Percentiles rank a stretch among this genome's conserved stretches.
Evolutionary conservation across 78 protist species (phyloP).

Genomic region (Mantamonas sphyraenae): DNA sequence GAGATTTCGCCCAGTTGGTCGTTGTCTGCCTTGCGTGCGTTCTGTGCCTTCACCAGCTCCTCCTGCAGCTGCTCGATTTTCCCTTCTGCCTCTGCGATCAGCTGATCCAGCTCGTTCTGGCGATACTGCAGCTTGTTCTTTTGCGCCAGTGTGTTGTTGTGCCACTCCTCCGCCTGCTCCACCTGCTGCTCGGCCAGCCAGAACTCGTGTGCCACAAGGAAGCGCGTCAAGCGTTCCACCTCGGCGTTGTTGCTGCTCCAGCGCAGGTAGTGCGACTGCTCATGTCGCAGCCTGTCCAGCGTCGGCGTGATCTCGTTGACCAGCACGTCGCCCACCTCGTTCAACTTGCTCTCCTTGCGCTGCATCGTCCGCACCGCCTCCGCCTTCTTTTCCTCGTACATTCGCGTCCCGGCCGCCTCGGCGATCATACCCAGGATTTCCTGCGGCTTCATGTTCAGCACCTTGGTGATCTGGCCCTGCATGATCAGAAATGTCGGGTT

Average conservation of each 20-base stretch:
- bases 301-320: conserved; percentile 88
- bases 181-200: not conserved
- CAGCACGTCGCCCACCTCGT: conserved; percentile 63
- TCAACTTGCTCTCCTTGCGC: conserved; percentile 85
- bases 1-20: conserved; percentile 25
- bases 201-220: conserved; percentile 63
- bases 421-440: conserved; percentile 94
- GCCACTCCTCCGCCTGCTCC: conserved; percentile 3
- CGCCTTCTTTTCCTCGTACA: conserved; percentile 89
- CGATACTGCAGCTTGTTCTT: not conserved
- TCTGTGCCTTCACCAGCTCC: conserved; percentile 9
- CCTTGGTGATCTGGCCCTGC: conserved; percentile 98
- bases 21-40: too few species aligned
- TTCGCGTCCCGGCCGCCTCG: conserved; percentile 98
- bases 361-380: conserved; percentile 71
- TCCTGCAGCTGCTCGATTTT: not conserved
- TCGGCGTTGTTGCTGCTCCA: conserved; percentile 46
- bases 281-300: conserved; percentile 73
- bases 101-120: not conserved
- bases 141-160: not conserved
- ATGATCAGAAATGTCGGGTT: conserved; percentile 99
- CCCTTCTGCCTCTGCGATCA: conserved; percentile 1
- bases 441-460: conserved; percentile 94
- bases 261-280: conserved; percentile 59
- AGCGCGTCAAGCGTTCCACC: conserved; percentile 54